Conservation (phyloP, 75 land plant species). For the Cryptomeria japonica region DNA sequence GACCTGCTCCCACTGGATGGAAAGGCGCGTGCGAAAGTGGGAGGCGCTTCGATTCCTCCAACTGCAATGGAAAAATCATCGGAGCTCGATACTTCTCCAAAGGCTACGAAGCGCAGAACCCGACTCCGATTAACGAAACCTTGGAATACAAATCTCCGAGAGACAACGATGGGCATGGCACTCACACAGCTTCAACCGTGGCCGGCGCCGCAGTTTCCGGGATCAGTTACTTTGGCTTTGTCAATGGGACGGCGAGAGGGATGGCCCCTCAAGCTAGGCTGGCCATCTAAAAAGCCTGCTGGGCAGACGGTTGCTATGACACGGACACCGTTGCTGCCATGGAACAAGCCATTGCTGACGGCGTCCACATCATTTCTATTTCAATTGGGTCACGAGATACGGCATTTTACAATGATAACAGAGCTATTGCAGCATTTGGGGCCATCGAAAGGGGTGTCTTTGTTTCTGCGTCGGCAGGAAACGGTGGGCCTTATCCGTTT, state of each 20-base stretch:
- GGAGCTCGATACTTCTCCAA: slow-evolving; percentile 51
- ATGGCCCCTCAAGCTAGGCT: slow-evolving; percentile 25
- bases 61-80: slow-evolving; percentile 73
- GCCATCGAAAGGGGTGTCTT: slow-evolving; percentile 14
- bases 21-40: slow-evolving; percentile 62
- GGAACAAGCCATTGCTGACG: slow-evolving; percentile 31
- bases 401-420: neutral
- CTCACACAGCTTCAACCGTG: slow-evolving; percentile 25
- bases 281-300: slow-evolving; percentile 33
- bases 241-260: slow-evolving; percentile 24
- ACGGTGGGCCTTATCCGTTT: slow-evolving; percentile 9
- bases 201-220: neutral
- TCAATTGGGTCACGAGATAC: neutral
- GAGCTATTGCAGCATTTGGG: slow-evolving; percentile 18
- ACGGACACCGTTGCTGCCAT: slow-evolving; percentile 26
- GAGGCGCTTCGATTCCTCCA: slow-evolving; percentile 17
- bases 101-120: slow-evolving; percentile 55
- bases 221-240: slow-evolving; percentile 11
- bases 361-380: slow-evolving; percentile 24
- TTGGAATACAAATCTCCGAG: slow-evolving; percentile 20
- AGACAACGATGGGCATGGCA: slow-evolving; percentile 27
- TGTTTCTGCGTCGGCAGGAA: slow-evolving; percentile 19
- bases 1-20: slow-evolving; percentile 52
- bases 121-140: neutral
- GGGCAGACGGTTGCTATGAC: slow-evolving; percentile 10